Percentiles rank a stretch among this genome's conserved stretches.
Conservation (phyloP, 2,329 filamentous ascomycete genomes). For the Paraphoma sp. region DNA sequence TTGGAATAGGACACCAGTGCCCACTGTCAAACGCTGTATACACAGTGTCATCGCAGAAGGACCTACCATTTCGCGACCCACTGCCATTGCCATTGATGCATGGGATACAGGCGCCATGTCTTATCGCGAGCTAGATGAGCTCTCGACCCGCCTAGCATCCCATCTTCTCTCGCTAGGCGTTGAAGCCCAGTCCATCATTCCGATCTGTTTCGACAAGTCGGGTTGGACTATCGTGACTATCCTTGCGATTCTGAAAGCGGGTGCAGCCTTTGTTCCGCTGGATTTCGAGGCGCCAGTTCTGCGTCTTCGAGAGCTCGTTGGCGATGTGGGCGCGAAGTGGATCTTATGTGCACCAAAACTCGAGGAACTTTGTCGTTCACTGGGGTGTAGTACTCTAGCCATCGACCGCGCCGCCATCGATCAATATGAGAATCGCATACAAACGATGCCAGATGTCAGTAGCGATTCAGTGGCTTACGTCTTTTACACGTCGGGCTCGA, state of each 20-base stretch:
- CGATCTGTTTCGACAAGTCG: slow-evolving; percentile 48
- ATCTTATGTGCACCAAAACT: slow-evolving; percentile 36
- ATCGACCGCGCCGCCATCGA: slow-evolving; percentile 51
- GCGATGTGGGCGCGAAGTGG: slow-evolving; percentile 36
- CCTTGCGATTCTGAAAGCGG: slow-evolving; percentile 46
- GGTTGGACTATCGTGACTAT: slow-evolving; percentile 44
- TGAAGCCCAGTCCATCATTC: slow-evolving; percentile 33
- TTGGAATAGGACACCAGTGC: slow-evolving; percentile 36
- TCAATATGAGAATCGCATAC: slow-evolving; percentile 40
- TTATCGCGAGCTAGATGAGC: slow-evolving; percentile 38
- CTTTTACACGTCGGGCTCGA: slow-evolving; percentile 66
- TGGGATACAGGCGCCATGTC: slow-evolving; percentile 37
- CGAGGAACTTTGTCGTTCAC: slow-evolving; percentile 29
- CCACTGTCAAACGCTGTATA: slow-evolving; percentile 33
- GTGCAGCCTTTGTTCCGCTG: slow-evolving; percentile 45
- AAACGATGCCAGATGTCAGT: slow-evolving; percentile 39
- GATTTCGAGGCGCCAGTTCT: slow-evolving; percentile 47
- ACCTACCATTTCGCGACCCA: slow-evolving; percentile 22
- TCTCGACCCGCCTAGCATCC: slow-evolving; percentile 32
- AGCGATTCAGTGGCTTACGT: slow-evolving; percentile 64
- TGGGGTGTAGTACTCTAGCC: slow-evolving; percentile 32
- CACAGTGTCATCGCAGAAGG: slow-evolving; percentile 37
- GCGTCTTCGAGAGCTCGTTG: slow-evolving; percentile 45
- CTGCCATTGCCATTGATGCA: slow-evolving; percentile 31
- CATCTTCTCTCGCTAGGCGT: slow-evolving; percentile 32